Percentiles rank a stretch among this genome's conserved stretches.
phyloP scores from a whole-genome alignment of 1,284 basidiomycete species.

The Pascua sp. region DNA sequence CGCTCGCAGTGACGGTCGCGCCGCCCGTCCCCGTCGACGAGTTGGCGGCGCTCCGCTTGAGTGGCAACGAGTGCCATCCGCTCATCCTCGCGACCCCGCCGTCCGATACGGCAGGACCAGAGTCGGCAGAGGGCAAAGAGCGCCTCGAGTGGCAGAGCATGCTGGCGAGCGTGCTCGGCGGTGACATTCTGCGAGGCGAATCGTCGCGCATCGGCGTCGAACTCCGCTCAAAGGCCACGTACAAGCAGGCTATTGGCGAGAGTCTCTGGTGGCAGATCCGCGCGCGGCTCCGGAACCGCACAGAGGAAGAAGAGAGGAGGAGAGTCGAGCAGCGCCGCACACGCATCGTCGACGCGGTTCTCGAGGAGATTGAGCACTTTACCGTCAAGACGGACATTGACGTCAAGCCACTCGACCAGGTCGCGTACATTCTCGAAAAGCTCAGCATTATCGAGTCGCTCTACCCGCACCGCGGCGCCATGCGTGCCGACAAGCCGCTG shows the following conservation, averaged over 20 bases:
- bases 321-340: slow-evolving; percentile 77
- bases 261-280: slow-evolving; percentile 86
- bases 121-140: slow-evolving; percentile 64
- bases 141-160: slow-evolving; percentile 91
- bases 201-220: slow-evolving; percentile 75
- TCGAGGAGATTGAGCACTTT: slow-evolving; percentile 78
- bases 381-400: slow-evolving; percentile 40
- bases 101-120: slow-evolving; percentile 15
- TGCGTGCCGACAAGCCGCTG: slow-evolving; percentile 71
- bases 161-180: slow-evolving; percentile 84
- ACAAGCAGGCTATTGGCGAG: slow-evolving; percentile 61
- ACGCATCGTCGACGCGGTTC: slow-evolving; percentile 72
- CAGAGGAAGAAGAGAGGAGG: slow-evolving; percentile 76
- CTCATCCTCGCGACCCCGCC: slow-evolving; percentile 18
- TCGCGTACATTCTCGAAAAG: slow-evolving; percentile 68
- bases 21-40: no score
- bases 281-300: slow-evolving; percentile 75
- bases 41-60: no score
- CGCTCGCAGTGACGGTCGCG: no score
- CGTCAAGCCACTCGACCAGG: slow-evolving; percentile 63
- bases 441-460: slow-evolving; percentile 79
- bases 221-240: slow-evolving; percentile 65
- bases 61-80: no score
- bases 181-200: slow-evolving; percentile 89
- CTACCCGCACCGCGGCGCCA: slow-evolving; percentile 78